Evolutionary conservation across 2,329 filamentous ascomycete species (phyloP).

Genomic region (Monosporascus sp.): DNA sequence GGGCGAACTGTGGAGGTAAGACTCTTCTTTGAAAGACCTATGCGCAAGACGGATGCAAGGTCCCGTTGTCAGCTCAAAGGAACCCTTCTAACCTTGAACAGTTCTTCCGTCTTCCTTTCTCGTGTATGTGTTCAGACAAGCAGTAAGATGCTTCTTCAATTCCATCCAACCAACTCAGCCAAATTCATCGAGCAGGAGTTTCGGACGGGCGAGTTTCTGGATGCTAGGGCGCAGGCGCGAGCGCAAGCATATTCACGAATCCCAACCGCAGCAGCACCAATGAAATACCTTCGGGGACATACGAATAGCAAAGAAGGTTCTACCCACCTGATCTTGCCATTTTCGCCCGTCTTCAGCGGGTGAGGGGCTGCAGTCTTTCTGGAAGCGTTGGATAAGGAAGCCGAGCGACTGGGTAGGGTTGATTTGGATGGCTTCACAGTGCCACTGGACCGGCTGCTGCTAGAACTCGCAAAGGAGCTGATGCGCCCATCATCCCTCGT

Average conservation of each 20-base stretch:
- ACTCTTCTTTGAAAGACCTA: slow-evolving; percentile 34
- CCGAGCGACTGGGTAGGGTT: slow-evolving; percentile 27
- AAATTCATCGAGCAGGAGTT: neutral
- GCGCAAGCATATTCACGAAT: neutral
- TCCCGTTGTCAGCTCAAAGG: slow-evolving; percentile 23
- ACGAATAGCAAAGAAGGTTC: slow-evolving; percentile 10
- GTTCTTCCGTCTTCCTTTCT: neutral
- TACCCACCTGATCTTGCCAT: slow-evolving; percentile 39
- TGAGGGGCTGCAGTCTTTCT: slow-evolving; percentile 33
- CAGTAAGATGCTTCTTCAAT: neutral
- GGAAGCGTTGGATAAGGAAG: slow-evolving; percentile 24
- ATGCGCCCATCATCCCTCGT: slow-evolving; percentile 64
- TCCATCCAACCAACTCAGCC: neutral
- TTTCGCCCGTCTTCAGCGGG: slow-evolving; percentile 52
- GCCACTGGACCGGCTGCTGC: slow-evolving; percentile 61
- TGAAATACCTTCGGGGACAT: neutral
- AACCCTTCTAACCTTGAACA: neutral
- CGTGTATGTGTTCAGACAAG: neutral
- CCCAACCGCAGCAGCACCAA: neutral
- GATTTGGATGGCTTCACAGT: slow-evolving; percentile 56
- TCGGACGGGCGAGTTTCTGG: neutral
- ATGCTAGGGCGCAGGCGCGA: neutral
- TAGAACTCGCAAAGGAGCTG: slow-evolving; percentile 61
- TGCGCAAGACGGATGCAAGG: slow-evolving; percentile 15
- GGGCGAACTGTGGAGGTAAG: slow-evolving; percentile 44